Base-by-base conservation (phyloP, 2,329 filamentous ascomycete genomes). In the Trichoderma afroharzianum region DNA sequence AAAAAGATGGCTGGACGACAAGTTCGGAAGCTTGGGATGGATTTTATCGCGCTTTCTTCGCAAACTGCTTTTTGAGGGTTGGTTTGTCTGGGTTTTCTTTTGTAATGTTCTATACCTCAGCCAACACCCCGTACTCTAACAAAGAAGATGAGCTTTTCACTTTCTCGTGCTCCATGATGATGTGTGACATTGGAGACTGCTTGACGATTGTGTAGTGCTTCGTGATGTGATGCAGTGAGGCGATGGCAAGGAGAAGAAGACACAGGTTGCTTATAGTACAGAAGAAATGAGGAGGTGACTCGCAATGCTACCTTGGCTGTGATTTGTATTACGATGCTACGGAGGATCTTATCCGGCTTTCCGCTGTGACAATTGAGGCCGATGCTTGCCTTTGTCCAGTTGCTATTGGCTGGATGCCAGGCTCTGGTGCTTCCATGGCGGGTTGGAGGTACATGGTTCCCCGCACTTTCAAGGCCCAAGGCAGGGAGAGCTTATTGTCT, bases 391-490 rank as follows among this genome's bases (percentile, higher is more conserved):
- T 39, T 43, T 28, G 9, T 33, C 15, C 15, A 21, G 18, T 39
- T 57, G 58, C 58, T 55, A 70, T 70, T 70, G 68, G 68, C 43
- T 33, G 26, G 33, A 63, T 50, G 68, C 12, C 24, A 7, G 24
- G 24, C 24, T 59, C 5, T 15, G 33, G 33, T 36, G 26, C 43
- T 50, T 24, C 28, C 68, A 43, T 70, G 68, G 63, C 59, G 47
- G 47, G 33, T 32, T 32, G 32, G 9, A 50, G 9, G 9, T 61
- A 32, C 69, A 62, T 63, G 47, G 57, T 71, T 71, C 70, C 70
- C 70, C 70, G 70, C 70, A 71, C 57, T 69, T 67, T 68, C 11
- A 11, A 12, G 33, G 1, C 33, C 15, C 21, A 3, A n/a, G 39
- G n/a, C 39, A 9, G 24, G 47, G 47, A 66, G 30, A 28, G 63